Evolutionary conservation across 2,329 filamentous ascomycete genomes (phyloP), one percentile per base, ranked within the genome.

Genomic region (Cryphonectria naterciae): DNA sequence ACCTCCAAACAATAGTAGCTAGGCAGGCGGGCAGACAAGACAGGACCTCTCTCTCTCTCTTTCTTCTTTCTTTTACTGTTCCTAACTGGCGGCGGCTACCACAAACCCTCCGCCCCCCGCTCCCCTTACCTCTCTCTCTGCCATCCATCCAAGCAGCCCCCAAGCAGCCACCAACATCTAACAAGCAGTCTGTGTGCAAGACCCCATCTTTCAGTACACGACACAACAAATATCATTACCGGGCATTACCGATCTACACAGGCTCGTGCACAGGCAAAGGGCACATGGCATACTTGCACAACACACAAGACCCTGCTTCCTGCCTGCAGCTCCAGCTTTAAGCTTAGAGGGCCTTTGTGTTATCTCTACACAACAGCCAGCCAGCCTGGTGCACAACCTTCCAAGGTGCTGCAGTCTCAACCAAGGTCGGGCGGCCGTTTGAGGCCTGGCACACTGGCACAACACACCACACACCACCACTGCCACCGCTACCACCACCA

Each of bases 381-480:
- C 52, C n/a, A 19, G n/a, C 10, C 49, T 46, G 43, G 17, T 46
- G 43, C 22, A 25, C 52, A 32, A 32, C 32, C 2, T 32, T 32
- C 1, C 32, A 25, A 15, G 13, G 13, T 28, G 13, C 52, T 32
- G 52, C 52, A 28, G n/a, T 37, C 65, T 73, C 71, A 61, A 8
- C 65, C 56, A 68, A 68, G 73, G 72, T 70, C 68, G 71, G 71
- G 73, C 71, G 71, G 74, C 73, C 73, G 68, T 8, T 74, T 70
- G 72, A 75, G 74, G 73, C 74, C 73, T 74, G 49, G 64, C 71
- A 67, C 65, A 61, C 32, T 32, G 32, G 32, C 68, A 22, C 58
- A n/a, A n/a, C 58, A 7, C 32, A 32, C 54, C 22, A 13, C 22
- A 4, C 28, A 8, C 54, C 15, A 35, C 28, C 46, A n/a, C 43